Conservation (phyloP, 2,329 filamentous ascomycete species). For the Ophiosphaerella korrae region DNA sequence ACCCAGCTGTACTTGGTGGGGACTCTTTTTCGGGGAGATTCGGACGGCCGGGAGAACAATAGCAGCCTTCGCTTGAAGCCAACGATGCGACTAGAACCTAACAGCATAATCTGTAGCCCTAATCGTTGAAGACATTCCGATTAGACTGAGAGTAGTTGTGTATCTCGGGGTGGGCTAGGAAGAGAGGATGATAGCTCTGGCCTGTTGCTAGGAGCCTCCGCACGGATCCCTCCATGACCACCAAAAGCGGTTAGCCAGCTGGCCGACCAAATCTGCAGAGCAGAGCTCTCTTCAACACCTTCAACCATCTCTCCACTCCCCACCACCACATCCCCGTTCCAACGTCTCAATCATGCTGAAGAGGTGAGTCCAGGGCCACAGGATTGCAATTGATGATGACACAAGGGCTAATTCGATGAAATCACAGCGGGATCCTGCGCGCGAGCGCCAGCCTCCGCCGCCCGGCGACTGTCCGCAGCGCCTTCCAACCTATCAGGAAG, state of each 20-base stretch:
- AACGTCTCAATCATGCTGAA: conserved; percentile 64
- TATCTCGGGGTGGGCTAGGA: background rate
- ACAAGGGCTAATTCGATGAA: conserved; percentile 46
- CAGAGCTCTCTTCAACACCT: conserved; percentile 25
- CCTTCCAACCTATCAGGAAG: conserved; percentile 62
- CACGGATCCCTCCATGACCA: conserved; percentile 7
- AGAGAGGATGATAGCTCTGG: background rate
- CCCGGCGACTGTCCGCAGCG: conserved; percentile 57
- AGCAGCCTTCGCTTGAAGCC: no score
- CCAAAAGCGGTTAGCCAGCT: conserved; percentile 3
- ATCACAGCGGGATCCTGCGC: conserved; percentile 68
- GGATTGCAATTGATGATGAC: conserved; percentile 47
- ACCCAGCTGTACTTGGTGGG: background rate
- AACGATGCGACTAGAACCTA: no score
- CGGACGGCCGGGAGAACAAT: conserved; percentile 2
- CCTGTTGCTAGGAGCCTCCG: conserved; percentile 5
- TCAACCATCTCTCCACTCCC: conserved; percentile 35
- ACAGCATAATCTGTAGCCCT: no score
- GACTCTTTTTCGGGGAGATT: conserved; percentile 2
- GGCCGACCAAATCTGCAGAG: conserved; percentile 15
- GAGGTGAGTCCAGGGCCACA: conserved; percentile 54
- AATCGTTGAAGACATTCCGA: no score
- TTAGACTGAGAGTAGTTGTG: background rate
- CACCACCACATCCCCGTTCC: conserved; percentile 38
- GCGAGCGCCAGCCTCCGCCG: conserved; percentile 65